These are phyloP conservation scores for Darksidea phi DNA, from an alignment of 495 filamentous ascomycete genomes.

Conservation along the genomic window DNA sequence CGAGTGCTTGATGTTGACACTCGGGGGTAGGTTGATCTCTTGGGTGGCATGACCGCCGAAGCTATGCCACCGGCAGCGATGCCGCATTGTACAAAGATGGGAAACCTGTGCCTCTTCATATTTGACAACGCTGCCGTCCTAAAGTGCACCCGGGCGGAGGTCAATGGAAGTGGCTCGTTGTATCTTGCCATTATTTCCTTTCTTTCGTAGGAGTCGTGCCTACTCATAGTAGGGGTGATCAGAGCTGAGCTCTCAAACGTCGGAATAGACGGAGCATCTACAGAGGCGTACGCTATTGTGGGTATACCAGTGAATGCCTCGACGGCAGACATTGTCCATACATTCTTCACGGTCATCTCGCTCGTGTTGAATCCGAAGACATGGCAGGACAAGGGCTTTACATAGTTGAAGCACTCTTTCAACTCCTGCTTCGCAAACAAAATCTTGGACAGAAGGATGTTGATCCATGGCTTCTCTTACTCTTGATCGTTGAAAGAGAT, in stretches of 20 bases:
- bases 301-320: conserved; percentile 30
- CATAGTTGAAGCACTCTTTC: conserved; percentile 23
- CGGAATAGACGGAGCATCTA: conserved; percentile 20
- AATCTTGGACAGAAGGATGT: conserved; percentile 11
- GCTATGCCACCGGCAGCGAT: conserved; percentile 9
- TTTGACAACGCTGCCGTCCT: conserved; percentile 46
- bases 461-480: conserved; percentile 16
- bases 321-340: conserved; percentile 37
- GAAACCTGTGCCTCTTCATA: conserved; percentile 41
- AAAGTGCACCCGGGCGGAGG: conserved; percentile 42
- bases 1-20: conserved; percentile 40
- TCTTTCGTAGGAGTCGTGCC: conserved; percentile 41
- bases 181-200: conserved; percentile 33
- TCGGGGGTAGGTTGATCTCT: conserved; percentile 37
- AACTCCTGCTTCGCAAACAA: conserved; percentile 19
- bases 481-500: conserved; percentile 12
- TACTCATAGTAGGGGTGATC: conserved; percentile 22
- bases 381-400: conserved; percentile 31
- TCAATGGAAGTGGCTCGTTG: conserved; percentile 36
- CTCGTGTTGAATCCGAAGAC: conserved; percentile 27
- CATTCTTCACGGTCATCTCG: conserved; percentile 23
- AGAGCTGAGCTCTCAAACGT: conserved; percentile 29
- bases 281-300: conserved; percentile 16
- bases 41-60: conserved; percentile 41
- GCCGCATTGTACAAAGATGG: conserved; percentile 41